Evolutionary conservation across 306 rosid genomes (phyloP), one percentile per base, ranked within the genome.

Genomic region (Quercus ilex): DNA sequence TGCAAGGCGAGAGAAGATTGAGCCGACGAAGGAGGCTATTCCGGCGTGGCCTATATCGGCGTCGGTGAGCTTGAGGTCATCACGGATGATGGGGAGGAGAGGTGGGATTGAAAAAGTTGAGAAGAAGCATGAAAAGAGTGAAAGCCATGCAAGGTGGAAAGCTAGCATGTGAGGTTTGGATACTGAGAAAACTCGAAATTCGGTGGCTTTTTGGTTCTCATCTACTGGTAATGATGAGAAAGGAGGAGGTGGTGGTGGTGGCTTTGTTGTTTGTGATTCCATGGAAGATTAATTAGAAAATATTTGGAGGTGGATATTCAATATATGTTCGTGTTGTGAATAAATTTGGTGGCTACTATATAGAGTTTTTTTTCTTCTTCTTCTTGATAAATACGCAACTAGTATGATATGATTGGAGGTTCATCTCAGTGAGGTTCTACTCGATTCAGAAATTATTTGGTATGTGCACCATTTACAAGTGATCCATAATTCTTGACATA

Each of bases 81-180:
- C 4, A 9, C 87, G 88, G 81, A 90, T 88, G 74, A 88, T 69
- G 38, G 90, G 82, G 31, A 85, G 30, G 81, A 88, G 92, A 10
- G 92, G 92, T 25, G 92, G 92, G 84, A 90, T 86, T 69, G 89
- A 83, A 83, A 90, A 90, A 78, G 94, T 86, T 77, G 90, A 77
- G 91, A 90, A 90, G 86, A 88, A 88, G 80, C 84, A 84, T 4
- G 88, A 79, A 85, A 90, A 90, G 55, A 90, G 90, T 51, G 90
- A 85, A 20, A 88, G 62, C 94, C 92, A 90, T 23, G 94, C 88
- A 5, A 90, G 86, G 79, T 88, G 94, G 86, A 90, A 90, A 28
- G 92, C 86, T 1, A 65, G 84, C 94, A 86, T 90, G 82, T 88
- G 92, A 8, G 94, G 94, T 43, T 84, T 31, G 15, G 84, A 28